These are phyloP conservation scores for Aureobasidium sp. DNA, from an alignment of 2,329 filamentous ascomycete genomes.

Conservation along the genomic window DNA sequence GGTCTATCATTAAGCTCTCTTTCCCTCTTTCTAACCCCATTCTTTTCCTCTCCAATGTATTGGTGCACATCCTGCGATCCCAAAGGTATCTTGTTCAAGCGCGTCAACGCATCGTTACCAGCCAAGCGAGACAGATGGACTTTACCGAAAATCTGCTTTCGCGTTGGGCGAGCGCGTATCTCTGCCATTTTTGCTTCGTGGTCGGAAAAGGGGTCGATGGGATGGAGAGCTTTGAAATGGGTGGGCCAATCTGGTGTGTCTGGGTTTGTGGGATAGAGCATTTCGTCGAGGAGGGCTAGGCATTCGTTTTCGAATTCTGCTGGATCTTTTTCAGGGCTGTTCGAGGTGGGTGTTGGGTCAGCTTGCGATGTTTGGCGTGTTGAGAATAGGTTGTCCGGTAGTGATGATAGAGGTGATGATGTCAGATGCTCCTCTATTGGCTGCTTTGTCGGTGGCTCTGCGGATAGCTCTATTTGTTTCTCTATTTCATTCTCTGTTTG, in stretches of 20 bases:
- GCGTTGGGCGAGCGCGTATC: slow-evolving; percentile 32
- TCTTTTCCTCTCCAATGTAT: not conserved
- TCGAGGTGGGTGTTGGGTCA: no score
- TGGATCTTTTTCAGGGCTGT: no score
- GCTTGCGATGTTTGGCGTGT: not conserved
- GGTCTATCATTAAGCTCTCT: not conserved
- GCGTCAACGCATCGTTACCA: slow-evolving; percentile 7
- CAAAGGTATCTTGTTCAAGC: not conserved
- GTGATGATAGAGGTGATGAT: no score
- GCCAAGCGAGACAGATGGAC: slow-evolving; percentile 14
- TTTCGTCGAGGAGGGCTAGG: not conserved
- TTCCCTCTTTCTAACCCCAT: not conserved
- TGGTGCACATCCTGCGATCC: not conserved
- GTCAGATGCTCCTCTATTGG: not conserved
- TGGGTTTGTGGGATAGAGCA: not conserved
- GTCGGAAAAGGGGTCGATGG: not conserved
- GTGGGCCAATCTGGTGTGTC: not conserved
- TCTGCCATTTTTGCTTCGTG: slow-evolving; percentile 30
- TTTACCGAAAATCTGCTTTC: slow-evolving; percentile 30
- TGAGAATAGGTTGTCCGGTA: not conserved
- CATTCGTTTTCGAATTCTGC: not conserved
- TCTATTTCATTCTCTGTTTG: not conserved
- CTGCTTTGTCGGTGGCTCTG: not conserved
- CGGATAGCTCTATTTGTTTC: not conserved
- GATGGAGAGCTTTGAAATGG: not conserved